Percentiles rank a stretch among this genome's conserved stretches.
Conservation (phyloP, 306 rosid genomes). For the Nissolia schottii region DNA sequence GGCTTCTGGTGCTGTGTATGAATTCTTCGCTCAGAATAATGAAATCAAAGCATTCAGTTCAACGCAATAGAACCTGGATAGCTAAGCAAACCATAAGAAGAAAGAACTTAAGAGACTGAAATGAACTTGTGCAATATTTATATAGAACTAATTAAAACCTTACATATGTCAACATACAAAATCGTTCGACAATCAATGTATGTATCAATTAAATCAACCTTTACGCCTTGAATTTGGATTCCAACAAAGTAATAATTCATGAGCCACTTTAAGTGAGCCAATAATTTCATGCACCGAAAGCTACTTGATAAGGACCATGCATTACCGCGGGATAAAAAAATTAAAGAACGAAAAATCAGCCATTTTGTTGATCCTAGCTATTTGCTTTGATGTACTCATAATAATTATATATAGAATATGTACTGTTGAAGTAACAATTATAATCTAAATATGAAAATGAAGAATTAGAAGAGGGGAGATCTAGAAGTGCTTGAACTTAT, state of each 20-base stretch:
- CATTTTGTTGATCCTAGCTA: neutral
- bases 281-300: slow-evolving; percentile 42
- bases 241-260: slow-evolving; percentile 20
- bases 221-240: slow-evolving; percentile 25
- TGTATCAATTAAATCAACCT: slow-evolving; percentile 6
- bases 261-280: slow-evolving; percentile 3
- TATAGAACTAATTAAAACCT: neutral
- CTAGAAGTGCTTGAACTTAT: slow-evolving; percentile 30
- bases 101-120: neutral
- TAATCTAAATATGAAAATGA: neutral
- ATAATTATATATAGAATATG: neutral
- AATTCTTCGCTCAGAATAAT: slow-evolving; percentile 53
- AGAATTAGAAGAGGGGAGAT: slow-evolving; percentile 6
- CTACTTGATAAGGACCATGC: slow-evolving; percentile 34
- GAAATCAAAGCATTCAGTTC: slow-evolving; percentile 59
- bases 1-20: slow-evolving; percentile 53
- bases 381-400: neutral
- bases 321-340: neutral
- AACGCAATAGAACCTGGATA: slow-evolving; percentile 24
- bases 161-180: neutral
- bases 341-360: neutral
- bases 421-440: neutral
- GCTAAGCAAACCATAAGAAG: neutral
- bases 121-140: neutral
- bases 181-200: neutral